phyloP scores from a whole-genome alignment of 345 rosid species.

The Hibiscus syriacus region DNA sequence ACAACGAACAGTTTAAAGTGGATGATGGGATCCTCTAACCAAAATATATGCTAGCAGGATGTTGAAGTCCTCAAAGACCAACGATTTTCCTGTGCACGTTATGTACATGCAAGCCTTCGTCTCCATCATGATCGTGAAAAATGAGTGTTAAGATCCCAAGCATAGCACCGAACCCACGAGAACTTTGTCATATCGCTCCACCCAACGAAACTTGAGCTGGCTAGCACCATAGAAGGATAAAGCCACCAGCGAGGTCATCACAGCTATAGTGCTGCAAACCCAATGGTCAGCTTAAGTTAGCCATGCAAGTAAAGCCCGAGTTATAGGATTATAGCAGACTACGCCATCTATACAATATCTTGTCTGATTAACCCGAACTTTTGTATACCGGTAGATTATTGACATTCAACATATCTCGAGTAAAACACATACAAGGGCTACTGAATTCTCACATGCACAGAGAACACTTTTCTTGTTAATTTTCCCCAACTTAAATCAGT shows the following conservation, averaged over 20 bases:
- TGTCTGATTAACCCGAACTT: conserved; percentile 1
- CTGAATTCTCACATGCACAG: neutral
- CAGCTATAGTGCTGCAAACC: conserved; percentile 70
- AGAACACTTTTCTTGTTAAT: neutral
- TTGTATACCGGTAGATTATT: neutral
- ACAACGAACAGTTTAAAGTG: neutral
- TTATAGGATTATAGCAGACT: neutral
- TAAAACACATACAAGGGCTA: neutral
- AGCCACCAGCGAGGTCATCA: conserved; percentile 97
- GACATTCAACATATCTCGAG: no score
- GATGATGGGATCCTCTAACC: neutral
- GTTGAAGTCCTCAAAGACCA: conserved; percentile 22
- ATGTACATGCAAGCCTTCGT: conserved; percentile 20
- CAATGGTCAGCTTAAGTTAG: conserved; percentile 17
- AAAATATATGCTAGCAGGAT: neutral
- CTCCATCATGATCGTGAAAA: conserved; percentile 72
- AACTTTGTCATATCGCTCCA: conserved; percentile 90
- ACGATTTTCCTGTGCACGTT: conserved; percentile 68
- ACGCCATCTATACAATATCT: neutral
- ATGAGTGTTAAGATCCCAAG: conserved; percentile 79
- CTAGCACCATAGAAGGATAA: conserved; percentile 96
- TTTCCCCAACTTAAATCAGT: conserved; percentile 1
- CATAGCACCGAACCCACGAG: conserved; percentile 93
- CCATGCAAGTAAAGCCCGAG: neutral
- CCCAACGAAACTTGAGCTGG: conserved; percentile 96